phyloP scores from a whole-genome alignment of 2,329 filamentous ascomycete genomes.

The Pseudogymnoascus sp. region DNA sequence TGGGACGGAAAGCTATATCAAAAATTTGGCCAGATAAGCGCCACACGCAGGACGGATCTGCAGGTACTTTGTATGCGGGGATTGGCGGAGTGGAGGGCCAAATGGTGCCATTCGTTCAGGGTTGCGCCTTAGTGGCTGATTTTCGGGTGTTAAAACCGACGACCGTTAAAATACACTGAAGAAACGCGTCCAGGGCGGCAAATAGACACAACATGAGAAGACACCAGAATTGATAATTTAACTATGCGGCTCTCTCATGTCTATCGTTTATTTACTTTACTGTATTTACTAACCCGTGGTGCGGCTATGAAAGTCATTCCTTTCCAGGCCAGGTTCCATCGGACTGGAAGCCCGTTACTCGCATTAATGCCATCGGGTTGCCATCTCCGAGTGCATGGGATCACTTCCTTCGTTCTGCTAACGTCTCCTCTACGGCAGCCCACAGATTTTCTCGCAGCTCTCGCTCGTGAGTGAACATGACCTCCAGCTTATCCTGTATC shows the following conservation, averaged over 20 bases:
- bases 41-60: neutral
- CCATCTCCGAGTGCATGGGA: neutral
- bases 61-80: slow-evolving; percentile 3
- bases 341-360: neutral
- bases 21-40: slow-evolving; percentile 6
- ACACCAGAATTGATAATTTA: neutral
- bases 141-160: slow-evolving; percentile 5
- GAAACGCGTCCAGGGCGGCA: neutral
- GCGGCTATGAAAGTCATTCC: neutral
- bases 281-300: neutral
- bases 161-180: neutral
- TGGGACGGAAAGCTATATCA: neutral
- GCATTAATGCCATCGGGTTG: neutral
- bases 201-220: neutral
- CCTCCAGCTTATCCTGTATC: slow-evolving; percentile 47
- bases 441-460: slow-evolving; percentile 53
- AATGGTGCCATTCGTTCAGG: slow-evolving; percentile 7
- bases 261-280: neutral
- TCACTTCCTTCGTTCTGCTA: slow-evolving; percentile 1
- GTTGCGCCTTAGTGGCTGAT: slow-evolving; percentile 1
- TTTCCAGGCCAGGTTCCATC: neutral
- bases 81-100: neutral
- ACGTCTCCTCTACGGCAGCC: slow-evolving; percentile 48
- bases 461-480: slow-evolving; percentile 50
- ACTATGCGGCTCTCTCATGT: neutral